Evolutionary conservation across 306 rosid genomes (phyloP).

Genomic region (Chamaecrista fasciculata): DNA sequence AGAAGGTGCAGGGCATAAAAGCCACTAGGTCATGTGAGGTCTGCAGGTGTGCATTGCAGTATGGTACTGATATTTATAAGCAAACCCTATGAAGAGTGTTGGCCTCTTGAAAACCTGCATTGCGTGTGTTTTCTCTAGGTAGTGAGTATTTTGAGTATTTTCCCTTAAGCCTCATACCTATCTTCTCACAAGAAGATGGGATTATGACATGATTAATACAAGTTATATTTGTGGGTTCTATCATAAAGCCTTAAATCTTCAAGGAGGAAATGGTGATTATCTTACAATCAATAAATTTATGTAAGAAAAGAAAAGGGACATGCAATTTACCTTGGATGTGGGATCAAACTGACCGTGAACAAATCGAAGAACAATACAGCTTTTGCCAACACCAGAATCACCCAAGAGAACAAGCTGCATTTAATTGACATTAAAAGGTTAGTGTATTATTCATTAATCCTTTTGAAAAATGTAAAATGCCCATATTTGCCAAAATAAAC

Average conservation of each 20-base stretch:
- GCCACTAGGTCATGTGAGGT: too few species aligned
- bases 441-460: background rate
- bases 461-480: background rate
- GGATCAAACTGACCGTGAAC: slow-evolving; percentile 76
- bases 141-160: too few species aligned
- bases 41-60: too few species aligned
- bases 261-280: background rate
- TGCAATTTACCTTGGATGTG: slow-evolving; percentile 54
- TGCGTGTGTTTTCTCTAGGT: too few species aligned
- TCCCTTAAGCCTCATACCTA: too few species aligned
- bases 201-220: too few species aligned
- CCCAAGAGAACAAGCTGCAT: slow-evolving; percentile 63
- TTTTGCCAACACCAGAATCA: slow-evolving; percentile 79
- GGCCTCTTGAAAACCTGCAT: too few species aligned
- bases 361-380: slow-evolving; percentile 71
- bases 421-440: slow-evolving; percentile 17
- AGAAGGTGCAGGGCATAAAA: too few species aligned
- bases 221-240: too few species aligned
- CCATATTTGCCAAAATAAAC: background rate
- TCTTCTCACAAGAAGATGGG: too few species aligned
- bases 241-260: background rate
- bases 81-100: too few species aligned
- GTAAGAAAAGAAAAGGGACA: background rate
- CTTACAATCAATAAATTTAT: background rate
- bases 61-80: too few species aligned